Evolutionary conservation across 768 basidiomycete species (phyloP), one percentile per base, ranked within the genome.

Genomic region (Pleurotus tuoliensis): DNA sequence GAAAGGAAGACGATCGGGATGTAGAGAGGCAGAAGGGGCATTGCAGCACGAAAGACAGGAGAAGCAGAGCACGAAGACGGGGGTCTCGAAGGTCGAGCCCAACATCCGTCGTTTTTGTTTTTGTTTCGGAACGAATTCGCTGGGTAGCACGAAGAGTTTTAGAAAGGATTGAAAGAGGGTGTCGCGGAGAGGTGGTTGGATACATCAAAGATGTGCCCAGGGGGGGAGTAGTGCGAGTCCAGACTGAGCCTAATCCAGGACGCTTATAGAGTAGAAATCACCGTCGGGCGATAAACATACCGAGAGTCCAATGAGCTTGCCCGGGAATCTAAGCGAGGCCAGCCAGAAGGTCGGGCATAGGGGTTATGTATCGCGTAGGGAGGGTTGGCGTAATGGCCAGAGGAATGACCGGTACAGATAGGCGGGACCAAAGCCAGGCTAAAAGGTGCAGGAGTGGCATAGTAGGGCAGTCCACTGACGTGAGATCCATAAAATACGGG

Each of bases 281-380:
- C 20, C 18, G 24, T 18, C 16, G n/a, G 37, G 39, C 39, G 24
- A 25, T 38, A 12, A 50, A 34, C 48, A 15, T 41, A 53, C 51
- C 39, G 39, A 20, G 51, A 53, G 18, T 53, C 51, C 20, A 25
- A 40, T 24, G 51, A 53, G 39, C 51, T 53, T 16, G 51, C 24
- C 20, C 51, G 39, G 8, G 51, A 53, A 24, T 41, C 51, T 12
- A 53, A 25, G 11, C 16, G 13, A 9, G 51, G 18, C 51, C 51
- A 53, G 9, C 22, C 20, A 20, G 37, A 20, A 20, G 41, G 34
- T 12, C 15, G 51, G 8, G 51, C 38, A 18, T 41, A 52, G 16
- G 51, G 39, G 4, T 16, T 20, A 25, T 39, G 51, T 38, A 53
- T 16, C 12, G 51, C 16, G 41, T 53, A 25, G 37, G 51, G 51